These are phyloP conservation scores for Epithele typhae DNA, from an alignment of 768 basidiomycete species.

Conservation along the genomic window DNA sequence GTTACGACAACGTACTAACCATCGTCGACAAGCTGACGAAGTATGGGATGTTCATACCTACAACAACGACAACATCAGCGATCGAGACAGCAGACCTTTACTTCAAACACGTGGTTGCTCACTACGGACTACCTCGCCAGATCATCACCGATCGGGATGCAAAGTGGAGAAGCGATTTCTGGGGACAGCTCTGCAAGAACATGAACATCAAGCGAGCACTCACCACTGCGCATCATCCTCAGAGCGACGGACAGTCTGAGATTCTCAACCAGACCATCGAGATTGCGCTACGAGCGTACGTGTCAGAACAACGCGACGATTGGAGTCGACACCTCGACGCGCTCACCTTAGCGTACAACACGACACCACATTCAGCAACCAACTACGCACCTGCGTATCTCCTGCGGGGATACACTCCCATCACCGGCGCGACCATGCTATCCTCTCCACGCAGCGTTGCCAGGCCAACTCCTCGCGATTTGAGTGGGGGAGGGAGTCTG, in stretches of 20 bases:
- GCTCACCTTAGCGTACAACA: constrained; percentile 30
- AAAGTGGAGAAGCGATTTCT: constrained; percentile 5
- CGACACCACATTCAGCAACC: constrained; percentile 25
- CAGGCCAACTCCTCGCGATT: not conserved
- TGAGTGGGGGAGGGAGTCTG: not conserved
- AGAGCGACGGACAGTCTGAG: constrained; percentile 35
- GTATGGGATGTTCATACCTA: constrained; percentile 9
- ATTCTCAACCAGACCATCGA: constrained; percentile 30
- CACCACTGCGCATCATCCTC: constrained; percentile 8
- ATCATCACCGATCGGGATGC: constrained; percentile 7
- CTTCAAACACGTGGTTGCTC: constrained; percentile 6
- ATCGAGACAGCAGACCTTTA: constrained; percentile 1
- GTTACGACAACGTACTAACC: constrained; percentile 5
- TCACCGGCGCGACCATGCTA: constrained; percentile 9
- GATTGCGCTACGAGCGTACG: constrained; percentile 27
- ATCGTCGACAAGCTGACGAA: constrained; percentile 12
- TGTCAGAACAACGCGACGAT: constrained; percentile 20
- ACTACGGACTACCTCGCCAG: constrained; percentile 5
- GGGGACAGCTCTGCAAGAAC: constrained; percentile 2
- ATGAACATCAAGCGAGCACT: constrained; percentile 1
- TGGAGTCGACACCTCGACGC: constrained; percentile 24
- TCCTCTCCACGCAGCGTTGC: not conserved
- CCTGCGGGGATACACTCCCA: constrained; percentile 24
- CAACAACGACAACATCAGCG: not conserved
- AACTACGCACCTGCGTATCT: constrained; percentile 25